Percentiles rank a stretch among this genome's conserved stretches.
phyloP scores from a whole-genome alignment of 2,329 filamentous ascomycete genomes.

The Pestalotiopsis sp. region DNA sequence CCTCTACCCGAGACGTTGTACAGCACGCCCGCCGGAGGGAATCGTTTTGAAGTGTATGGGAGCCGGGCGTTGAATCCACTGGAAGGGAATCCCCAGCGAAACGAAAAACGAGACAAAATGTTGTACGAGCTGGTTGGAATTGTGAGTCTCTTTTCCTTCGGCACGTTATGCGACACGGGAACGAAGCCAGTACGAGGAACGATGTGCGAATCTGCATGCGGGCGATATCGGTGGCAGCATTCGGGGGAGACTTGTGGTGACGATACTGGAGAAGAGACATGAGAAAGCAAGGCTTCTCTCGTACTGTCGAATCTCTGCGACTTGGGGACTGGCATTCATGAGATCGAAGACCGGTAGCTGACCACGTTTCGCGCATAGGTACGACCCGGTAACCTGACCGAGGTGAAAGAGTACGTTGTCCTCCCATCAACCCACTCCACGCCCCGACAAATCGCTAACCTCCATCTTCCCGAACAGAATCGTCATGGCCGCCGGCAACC shows the following conservation, averaged over 20 bases:
- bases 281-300: not conserved
- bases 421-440: conserved; percentile 15
- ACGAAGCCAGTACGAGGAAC: not conserved
- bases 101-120: conserved; percentile 56
- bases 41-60: no score
- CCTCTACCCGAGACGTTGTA: no score
- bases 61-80: no score
- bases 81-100: conserved; percentile 4
- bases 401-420: conserved; percentile 86
- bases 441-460: no score
- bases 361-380: conserved; percentile 59
- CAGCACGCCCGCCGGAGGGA: no score
- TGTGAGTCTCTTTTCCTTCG: conserved; percentile 56
- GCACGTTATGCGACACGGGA: not conserved
- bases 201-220: not conserved
- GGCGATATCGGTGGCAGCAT: not conserved
- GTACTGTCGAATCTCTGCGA: not conserved
- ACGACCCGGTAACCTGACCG: conserved; percentile 83
- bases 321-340: not conserved
- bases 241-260: no score
- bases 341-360: conserved; percentile 1
- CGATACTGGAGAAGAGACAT: no score
- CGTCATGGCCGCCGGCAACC: conserved; percentile 78
- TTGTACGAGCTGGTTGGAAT: conserved; percentile 97
- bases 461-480: conserved; percentile 60